Evolutionary conservation across 2,329 filamentous ascomycete genomes (phyloP).

Genomic region (Penicillium sp.): DNA sequence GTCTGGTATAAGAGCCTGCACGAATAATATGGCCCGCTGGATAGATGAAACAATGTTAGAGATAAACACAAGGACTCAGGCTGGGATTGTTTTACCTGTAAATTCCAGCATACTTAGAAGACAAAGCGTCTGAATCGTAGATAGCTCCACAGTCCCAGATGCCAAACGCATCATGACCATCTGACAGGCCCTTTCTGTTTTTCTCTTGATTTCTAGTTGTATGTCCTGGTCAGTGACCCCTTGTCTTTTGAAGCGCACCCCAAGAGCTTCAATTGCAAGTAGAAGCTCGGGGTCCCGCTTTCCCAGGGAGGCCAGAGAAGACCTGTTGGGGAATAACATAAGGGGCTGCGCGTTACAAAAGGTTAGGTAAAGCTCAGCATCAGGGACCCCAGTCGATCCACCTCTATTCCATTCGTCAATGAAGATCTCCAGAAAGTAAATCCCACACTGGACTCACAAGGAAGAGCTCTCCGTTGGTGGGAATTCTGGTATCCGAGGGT

Average conservation of each 20-base stretch:
- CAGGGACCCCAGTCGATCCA: slow-evolving; percentile 1
- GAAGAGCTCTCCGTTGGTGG: background rate
- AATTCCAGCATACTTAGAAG: slow-evolving; percentile 34
- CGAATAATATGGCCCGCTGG: slow-evolving; percentile 21
- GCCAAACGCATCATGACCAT: slow-evolving; percentile 29
- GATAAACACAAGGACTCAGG: background rate
- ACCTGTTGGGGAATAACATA: slow-evolving; percentile 26
- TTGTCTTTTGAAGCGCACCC: slow-evolving; percentile 25
- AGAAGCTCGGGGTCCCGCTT: slow-evolving; percentile 28
- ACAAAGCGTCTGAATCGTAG: slow-evolving; percentile 35
- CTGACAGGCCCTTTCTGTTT: slow-evolving; percentile 20
- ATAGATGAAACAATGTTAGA: background rate
- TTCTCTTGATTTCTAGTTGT: slow-evolving; percentile 13
- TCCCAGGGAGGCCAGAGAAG: slow-evolving; percentile 16
- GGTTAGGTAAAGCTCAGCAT: slow-evolving; percentile 27
- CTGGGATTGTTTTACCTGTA: slow-evolving; percentile 19
- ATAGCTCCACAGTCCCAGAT: slow-evolving; percentile 32
- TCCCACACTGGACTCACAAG: background rate
- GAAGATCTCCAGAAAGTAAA: accelerated
- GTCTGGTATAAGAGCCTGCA: slow-evolving; percentile 20
- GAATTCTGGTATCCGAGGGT: background rate
- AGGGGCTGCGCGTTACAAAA: slow-evolving; percentile 37
- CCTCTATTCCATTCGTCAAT: background rate
- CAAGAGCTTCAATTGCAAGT: slow-evolving; percentile 30
- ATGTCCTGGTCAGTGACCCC: slow-evolving; percentile 11